phyloP scores from a whole-genome alignment of 257 asterid genomes.

The Parsonsia alboflavescens region DNA sequence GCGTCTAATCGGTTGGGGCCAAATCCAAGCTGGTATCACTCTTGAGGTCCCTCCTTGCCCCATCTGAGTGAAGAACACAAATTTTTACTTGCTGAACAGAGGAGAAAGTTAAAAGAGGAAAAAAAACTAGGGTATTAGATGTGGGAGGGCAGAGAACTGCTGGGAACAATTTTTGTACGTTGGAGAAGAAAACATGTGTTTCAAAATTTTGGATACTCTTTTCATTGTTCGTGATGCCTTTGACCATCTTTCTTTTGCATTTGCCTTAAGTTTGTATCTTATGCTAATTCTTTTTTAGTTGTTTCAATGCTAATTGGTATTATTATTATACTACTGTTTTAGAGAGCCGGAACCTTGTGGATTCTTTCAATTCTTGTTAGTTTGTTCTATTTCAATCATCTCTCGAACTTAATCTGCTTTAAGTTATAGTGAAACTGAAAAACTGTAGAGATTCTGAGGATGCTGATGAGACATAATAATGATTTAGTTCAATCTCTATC shows the following conservation, averaged over 20 bases:
- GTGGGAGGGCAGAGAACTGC: constrained; percentile 50
- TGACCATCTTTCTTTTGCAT: neutral
- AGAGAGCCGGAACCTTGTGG: neutral
- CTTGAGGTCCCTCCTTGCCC: constrained; percentile 90
- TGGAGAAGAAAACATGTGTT: constrained; percentile 43
- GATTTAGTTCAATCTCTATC: too few relatives aligned
- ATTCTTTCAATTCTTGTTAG: too few relatives aligned
- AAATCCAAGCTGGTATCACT: constrained; percentile 86
- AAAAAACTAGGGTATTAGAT: constrained; percentile 21
- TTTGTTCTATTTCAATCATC: too few relatives aligned
- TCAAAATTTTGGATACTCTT: constrained; percentile 20
- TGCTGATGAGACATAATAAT: too few relatives aligned
- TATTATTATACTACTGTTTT: neutral
- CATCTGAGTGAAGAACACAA: constrained; percentile 29
- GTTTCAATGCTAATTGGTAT: neutral
- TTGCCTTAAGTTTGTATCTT: constrained; percentile 11
- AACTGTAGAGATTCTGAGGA: too few relatives aligned
- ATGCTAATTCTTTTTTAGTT: constrained; percentile 12
- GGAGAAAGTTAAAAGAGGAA: constrained; percentile 2
- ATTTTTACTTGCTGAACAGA: neutral
- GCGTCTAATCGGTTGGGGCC: constrained; percentile 99
- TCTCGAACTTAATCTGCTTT: too few relatives aligned
- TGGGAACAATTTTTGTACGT: constrained; percentile 55
- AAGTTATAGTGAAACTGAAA: too few relatives aligned
- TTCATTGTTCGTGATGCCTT: constrained; percentile 3